phyloP scores from a whole-genome alignment of 352 stramenopile genomes.

The Globisporangium paroecandrum region DNA sequence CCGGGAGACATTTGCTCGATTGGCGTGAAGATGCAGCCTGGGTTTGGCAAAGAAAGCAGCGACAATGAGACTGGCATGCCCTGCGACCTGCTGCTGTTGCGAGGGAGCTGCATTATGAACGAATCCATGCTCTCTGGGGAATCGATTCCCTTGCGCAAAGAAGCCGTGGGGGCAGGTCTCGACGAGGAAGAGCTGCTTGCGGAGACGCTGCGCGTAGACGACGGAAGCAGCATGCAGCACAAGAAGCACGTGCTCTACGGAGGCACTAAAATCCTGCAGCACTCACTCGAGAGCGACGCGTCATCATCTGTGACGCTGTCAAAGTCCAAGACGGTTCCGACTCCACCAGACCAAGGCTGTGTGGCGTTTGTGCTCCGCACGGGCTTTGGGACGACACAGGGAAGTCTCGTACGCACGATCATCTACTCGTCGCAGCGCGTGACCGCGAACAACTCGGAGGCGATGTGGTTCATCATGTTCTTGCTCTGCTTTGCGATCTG shows the following conservation, averaged over 20 bases:
- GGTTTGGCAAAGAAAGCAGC: slow-evolving; percentile 8
- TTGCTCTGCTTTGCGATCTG: slow-evolving; percentile 90
- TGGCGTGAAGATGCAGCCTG: slow-evolving; percentile 30
- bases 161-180: slow-evolving; percentile 31
- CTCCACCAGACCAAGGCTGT: slow-evolving; percentile 79
- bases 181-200: slow-evolving; percentile 16
- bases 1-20: slow-evolving; percentile 87
- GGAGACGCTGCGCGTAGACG: slow-evolving; percentile 23
- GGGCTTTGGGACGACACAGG: slow-evolving; percentile 92
- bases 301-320: not conserved
- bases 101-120: slow-evolving; percentile 92
- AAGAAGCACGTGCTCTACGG: slow-evolving; percentile 78
- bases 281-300: slow-evolving; percentile 17
- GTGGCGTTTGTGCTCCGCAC: slow-evolving; percentile 90
- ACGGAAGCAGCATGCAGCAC: slow-evolving; percentile 30
- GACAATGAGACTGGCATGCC: slow-evolving; percentile 44
- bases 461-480: slow-evolving; percentile 91
- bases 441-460: slow-evolving; percentile 88
- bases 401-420: slow-evolving; percentile 93
- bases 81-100: slow-evolving; percentile 90
- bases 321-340: slow-evolving; percentile 23
- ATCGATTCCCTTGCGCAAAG: slow-evolving; percentile 92
- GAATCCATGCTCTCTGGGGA: slow-evolving; percentile 97
- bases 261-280: slow-evolving; percentile 56
- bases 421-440: slow-evolving; percentile 92